Evolutionary conservation across 768 basidiomycete species (phyloP).

Genomic region (Rhizopogon sp.): DNA sequence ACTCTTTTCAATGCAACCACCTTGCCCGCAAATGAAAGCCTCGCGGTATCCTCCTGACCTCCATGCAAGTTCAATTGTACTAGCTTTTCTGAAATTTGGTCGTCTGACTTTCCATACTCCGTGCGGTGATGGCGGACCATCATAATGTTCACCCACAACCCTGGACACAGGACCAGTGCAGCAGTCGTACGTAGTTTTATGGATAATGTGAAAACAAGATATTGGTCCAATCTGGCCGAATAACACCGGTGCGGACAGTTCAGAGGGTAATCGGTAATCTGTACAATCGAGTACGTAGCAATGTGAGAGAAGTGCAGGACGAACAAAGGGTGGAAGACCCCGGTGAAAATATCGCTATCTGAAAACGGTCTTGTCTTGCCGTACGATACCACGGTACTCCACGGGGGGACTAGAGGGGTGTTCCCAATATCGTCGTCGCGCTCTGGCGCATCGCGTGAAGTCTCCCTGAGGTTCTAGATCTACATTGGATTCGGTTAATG

Average conservation of each 20-base stretch:
- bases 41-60: constrained; percentile 1
- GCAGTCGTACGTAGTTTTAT: too few species aligned
- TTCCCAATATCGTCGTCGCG: constrained; percentile 40
- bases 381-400: constrained; percentile 62
- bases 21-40: background rate
- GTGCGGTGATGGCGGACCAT: too few species aligned
- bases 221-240: too few species aligned
- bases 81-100: too few species aligned
- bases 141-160: too few species aligned
- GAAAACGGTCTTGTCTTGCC: constrained; percentile 64
- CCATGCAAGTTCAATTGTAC: background rate
- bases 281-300: constrained; percentile 54
- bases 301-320: constrained; percentile 26
- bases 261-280: constrained; percentile 72
- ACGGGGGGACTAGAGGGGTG: constrained; percentile 38
- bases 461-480: too few species aligned
- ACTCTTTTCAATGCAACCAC: background rate
- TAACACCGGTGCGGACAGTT: constrained; percentile 18
- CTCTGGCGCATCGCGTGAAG: constrained; percentile 33
- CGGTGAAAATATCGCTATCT: constrained; percentile 64
- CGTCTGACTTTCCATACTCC: too few species aligned
- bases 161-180: too few species aligned
- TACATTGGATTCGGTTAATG: background rate
- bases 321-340: constrained; percentile 81
- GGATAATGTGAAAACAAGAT: too few species aligned